Evolutionary conservation across 2,329 filamentous ascomycete species (phyloP).

Genomic region (Monilinia polystroma): DNA sequence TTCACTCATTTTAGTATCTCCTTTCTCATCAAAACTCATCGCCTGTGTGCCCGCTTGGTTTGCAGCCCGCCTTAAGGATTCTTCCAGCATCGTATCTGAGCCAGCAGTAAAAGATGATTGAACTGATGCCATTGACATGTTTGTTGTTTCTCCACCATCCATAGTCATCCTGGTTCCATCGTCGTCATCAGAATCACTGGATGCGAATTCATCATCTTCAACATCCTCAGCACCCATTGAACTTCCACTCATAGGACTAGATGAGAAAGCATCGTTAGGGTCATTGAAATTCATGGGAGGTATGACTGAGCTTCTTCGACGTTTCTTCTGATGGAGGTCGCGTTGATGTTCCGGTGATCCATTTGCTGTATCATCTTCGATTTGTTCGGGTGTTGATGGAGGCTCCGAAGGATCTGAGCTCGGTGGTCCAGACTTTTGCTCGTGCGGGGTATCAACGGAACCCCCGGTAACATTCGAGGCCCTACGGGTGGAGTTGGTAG

Average conservation of each 20-base stretch:
- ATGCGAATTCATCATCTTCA: slow-evolving; percentile 50
- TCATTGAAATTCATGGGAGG: slow-evolving; percentile 64
- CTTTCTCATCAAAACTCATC: slow-evolving; percentile 54
- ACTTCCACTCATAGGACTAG: slow-evolving; percentile 71
- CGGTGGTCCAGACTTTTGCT: slow-evolving; percentile 37
- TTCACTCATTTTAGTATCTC: slow-evolving; percentile 50
- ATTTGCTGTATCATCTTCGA: slow-evolving; percentile 57
- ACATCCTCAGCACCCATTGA: slow-evolving; percentile 47
- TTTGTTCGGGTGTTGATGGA: slow-evolving; percentile 61
- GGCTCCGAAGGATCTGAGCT: slow-evolving; percentile 53
- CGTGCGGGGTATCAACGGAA: slow-evolving; percentile 31
- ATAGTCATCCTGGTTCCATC: slow-evolving; percentile 81
- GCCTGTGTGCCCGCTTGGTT: slow-evolving; percentile 73
- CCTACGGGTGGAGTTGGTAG: slow-evolving; percentile 72
- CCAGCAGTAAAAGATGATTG: slow-evolving; percentile 58
- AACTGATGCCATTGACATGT: slow-evolving; percentile 62
- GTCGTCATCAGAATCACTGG: slow-evolving; percentile 59
- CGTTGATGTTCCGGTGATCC: slow-evolving; percentile 65
- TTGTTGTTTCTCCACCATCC: slow-evolving; percentile 66
- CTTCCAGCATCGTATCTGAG: slow-evolving; percentile 73
- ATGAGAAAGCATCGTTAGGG: slow-evolving; percentile 66
- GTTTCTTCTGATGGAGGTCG: slow-evolving; percentile 60
- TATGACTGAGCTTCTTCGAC: slow-evolving; percentile 65
- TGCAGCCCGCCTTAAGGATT: slow-evolving; percentile 73
- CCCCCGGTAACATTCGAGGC: slow-evolving; percentile 55